phyloP scores from a whole-genome alignment of 2,329 filamentous ascomycete genomes.

The Pseudogymnoascus sp. region DNA sequence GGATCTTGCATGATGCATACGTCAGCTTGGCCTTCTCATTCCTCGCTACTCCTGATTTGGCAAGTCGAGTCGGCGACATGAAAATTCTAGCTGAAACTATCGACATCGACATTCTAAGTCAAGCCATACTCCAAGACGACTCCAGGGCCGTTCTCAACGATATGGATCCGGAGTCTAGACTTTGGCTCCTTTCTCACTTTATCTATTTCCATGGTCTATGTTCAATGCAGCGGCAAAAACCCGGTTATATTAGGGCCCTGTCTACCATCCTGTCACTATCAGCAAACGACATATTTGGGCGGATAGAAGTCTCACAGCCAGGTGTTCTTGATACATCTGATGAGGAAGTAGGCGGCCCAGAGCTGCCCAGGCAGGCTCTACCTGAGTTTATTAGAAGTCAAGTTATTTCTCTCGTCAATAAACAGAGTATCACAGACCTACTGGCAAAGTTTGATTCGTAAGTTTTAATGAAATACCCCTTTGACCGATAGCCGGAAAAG shows the following conservation, averaged over 20 bases:
- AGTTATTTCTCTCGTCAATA: constrained; percentile 65
- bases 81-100: constrained; percentile 21
- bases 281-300: constrained; percentile 44
- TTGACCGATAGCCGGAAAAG: neutral
- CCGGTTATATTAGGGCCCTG: constrained; percentile 44
- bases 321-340: constrained; percentile 28
- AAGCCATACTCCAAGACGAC: constrained; percentile 17
- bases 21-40: constrained; percentile 27
- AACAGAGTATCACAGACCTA: constrained; percentile 59
- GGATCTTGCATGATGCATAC: constrained; percentile 16
- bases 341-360: constrained; percentile 22
- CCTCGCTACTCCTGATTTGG: constrained; percentile 26
- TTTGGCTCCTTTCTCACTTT: constrained; percentile 64
- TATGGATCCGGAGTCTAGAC: constrained; percentile 32
- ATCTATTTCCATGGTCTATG: constrained; percentile 46
- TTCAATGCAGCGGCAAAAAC: constrained; percentile 32
- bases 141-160: constrained; percentile 12
- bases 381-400: constrained; percentile 57
- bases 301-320: constrained; percentile 40
- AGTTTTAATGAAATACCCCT: neutral
- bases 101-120: constrained; percentile 23
- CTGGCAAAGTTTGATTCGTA: constrained; percentile 26
- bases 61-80: constrained; percentile 19
- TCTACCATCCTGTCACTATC: constrained; percentile 48
- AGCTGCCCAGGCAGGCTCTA: constrained; percentile 26